Evolutionary conservation across 768 basidiomycete species (phyloP), one percentile per base, ranked within the genome.

Genomic region (Pulveroboletus sp.): DNA sequence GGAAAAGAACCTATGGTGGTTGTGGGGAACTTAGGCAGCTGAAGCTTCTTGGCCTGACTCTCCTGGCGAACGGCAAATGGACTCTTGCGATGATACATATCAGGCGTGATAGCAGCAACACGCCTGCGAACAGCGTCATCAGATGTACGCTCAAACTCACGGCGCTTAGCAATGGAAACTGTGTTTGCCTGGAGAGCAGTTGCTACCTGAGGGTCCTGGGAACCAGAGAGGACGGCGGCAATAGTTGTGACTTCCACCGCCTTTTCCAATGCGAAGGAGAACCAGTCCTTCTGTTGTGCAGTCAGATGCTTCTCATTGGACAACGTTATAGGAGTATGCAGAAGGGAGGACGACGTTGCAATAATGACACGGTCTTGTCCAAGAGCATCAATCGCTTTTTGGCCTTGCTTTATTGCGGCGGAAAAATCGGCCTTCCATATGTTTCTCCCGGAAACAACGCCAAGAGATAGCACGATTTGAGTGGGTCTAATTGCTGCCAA

Each of bases 1-100:
- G 94, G 95, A 91, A 96, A 97, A 28, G 95, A 97, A 55, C 93
- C 94, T 61, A 98, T 97, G 57, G 95, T 96, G 49, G 95, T 97
- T 47, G 95, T 96, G 52, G 95, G 94, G 84, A 98, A 99, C 72
- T 85, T 90, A 70, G 96, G 96, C 24, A 99, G 81, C 57, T 86
- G 77, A 68, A 96, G 82, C 64, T 88, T 80, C 74, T 87, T 83
- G 69, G 85, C 82, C 75, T 99, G 96, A 46, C 89, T 78, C 58
- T 87, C 86, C 70, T 89, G 84, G 70, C 96, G 92, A 50, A 76
- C 74, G 38, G 87, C 74, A 81, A 98, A 99, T 58, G 85, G 81
- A 68, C 79, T 92, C 79, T 90, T 83, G 73, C 96, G 90, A 64
- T 91, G 73, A 62, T 93, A 82, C 77, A 83, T 77, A 10, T 88